These are phyloP conservation scores for Marsdenia floribunda DNA, from an alignment of 257 asterid genomes.

Conservation along the genomic window DNA sequence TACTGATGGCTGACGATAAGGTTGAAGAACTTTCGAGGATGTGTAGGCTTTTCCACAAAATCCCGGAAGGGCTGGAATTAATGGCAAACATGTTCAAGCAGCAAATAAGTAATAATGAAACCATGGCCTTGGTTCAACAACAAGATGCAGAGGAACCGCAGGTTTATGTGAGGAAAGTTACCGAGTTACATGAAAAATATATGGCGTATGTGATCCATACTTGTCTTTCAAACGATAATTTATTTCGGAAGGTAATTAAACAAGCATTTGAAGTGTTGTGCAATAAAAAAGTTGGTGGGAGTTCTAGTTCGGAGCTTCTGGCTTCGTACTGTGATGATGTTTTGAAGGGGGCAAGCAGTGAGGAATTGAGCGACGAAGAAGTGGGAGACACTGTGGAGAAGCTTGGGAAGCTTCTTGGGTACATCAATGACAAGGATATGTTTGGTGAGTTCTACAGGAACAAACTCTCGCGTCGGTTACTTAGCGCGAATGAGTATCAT, in stretches of 20 bases:
- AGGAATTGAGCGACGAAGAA: slow-evolving; percentile 46
- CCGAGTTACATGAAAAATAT: slow-evolving; percentile 49
- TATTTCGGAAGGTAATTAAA: slow-evolving; percentile 47
- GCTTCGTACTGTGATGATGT: slow-evolving; percentile 47
- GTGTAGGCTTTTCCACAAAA: slow-evolving; percentile 43
- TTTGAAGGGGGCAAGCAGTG: slow-evolving; percentile 46
- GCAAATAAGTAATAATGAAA: slow-evolving; percentile 48
- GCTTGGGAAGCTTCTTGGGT: slow-evolving; percentile 45
- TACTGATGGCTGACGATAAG: slow-evolving; percentile 49
- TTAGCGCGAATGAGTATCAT: slow-evolving; percentile 46
- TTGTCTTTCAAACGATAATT: slow-evolving; percentile 34
- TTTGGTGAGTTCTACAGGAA: slow-evolving; percentile 54
- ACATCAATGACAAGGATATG: slow-evolving; percentile 49
- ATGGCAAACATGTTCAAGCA: slow-evolving; percentile 42
- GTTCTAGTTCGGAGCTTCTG: slow-evolving; percentile 42
- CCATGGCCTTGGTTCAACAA: slow-evolving; percentile 43
- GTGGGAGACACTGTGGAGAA: slow-evolving; percentile 49
- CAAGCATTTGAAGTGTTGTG: slow-evolving; percentile 54
- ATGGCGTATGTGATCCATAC: slow-evolving; percentile 26
- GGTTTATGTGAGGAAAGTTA: slow-evolving; percentile 37
- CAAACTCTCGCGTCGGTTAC: slow-evolving; percentile 52
- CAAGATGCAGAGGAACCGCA: slow-evolving; percentile 37
- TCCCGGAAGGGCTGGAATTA: slow-evolving; percentile 36
- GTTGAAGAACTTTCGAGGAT: slow-evolving; percentile 56
- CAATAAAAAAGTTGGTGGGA: slow-evolving; percentile 40